Evolutionary conservation across 2,329 filamentous ascomycete genomes (phyloP).

Genomic region (Alternaria gaisen): DNA sequence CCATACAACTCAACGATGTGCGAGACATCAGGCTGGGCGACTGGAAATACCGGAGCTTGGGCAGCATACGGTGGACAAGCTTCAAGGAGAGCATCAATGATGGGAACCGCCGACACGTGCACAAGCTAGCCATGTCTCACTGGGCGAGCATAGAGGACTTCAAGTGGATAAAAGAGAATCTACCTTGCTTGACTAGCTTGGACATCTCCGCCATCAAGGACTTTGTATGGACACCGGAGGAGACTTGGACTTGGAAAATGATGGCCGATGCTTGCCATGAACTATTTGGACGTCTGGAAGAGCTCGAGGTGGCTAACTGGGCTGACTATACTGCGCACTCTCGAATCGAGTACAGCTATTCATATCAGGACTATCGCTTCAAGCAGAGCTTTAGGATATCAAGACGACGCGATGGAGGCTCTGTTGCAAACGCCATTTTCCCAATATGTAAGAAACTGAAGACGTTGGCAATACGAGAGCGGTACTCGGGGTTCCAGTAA

Average conservation of each 20-base stretch:
- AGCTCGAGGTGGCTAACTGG: slow-evolving; percentile 50
- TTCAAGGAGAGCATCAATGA: slow-evolving; percentile 47
- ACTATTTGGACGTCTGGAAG: slow-evolving; percentile 43
- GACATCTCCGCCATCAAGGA: slow-evolving; percentile 51
- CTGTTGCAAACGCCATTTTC: slow-evolving; percentile 46
- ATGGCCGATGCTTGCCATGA: slow-evolving; percentile 42
- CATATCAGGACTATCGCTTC: slow-evolving; percentile 49
- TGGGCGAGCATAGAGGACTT: slow-evolving; percentile 50
- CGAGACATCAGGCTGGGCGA: slow-evolving; percentile 43
- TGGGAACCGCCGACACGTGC: slow-evolving; percentile 42
- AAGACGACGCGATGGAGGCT: slow-evolving; percentile 45
- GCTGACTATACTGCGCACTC: slow-evolving; percentile 49
- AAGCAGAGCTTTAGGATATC: slow-evolving; percentile 48
- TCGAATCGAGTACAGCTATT: slow-evolving; percentile 50
- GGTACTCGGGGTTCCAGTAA: slow-evolving; percentile 45
- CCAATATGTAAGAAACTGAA: slow-evolving; percentile 43
- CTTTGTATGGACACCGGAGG: slow-evolving; percentile 49
- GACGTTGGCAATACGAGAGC: slow-evolving; percentile 45
- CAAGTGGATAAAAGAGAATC: slow-evolving; percentile 48
- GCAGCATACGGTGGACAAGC: slow-evolving; percentile 39
- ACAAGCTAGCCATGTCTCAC: slow-evolving; percentile 49
- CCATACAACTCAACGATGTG: slow-evolving; percentile 43
- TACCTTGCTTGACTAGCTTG: slow-evolving; percentile 44
- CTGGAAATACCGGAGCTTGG: slow-evolving; percentile 45
- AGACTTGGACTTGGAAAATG: slow-evolving; percentile 50